These are phyloP conservation scores for Boletus semigastroideus DNA, from an alignment of 1,284 basidiomycete genomes.

Conservation along the genomic window DNA sequence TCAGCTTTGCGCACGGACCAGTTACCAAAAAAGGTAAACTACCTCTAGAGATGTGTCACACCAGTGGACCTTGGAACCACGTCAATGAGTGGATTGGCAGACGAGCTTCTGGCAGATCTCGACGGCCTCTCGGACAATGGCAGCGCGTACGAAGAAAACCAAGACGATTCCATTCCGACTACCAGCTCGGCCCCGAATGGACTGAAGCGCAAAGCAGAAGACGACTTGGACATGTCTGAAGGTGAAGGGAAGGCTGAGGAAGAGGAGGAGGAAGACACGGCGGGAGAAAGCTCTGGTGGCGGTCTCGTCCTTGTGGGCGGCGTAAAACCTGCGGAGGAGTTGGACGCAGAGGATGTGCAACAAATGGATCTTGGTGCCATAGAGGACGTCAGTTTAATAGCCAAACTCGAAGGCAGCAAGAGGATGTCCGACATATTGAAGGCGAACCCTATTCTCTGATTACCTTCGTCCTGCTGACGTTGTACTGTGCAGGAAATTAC, in stretches of 20 bases:
- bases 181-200: slow-evolving; percentile 38
- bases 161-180: slow-evolving; percentile 31
- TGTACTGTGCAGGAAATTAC: slow-evolving; percentile 72
- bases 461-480: background rate
- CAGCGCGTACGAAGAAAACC: slow-evolving; percentile 51
- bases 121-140: slow-evolving; percentile 72
- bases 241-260: slow-evolving; percentile 45
- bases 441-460: slow-evolving; percentile 42
- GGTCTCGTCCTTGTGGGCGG: slow-evolving; percentile 88
- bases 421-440: slow-evolving; percentile 83
- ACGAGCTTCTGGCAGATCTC: slow-evolving; percentile 87
- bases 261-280: slow-evolving; percentile 41
- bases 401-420: slow-evolving; percentile 85
- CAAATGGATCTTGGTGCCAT: slow-evolving; percentile 84
- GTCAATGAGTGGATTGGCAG: slow-evolving; percentile 73
- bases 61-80: background rate
- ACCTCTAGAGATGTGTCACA: background rate
- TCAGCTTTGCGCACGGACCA: background rate
- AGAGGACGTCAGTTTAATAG: slow-evolving; percentile 83
- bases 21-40: slow-evolving; percentile 13
- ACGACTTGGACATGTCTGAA: slow-evolving; percentile 52
- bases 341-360: slow-evolving; percentile 91
- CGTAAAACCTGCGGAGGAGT: slow-evolving; percentile 87
- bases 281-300: slow-evolving; percentile 43
- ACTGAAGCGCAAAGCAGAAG: slow-evolving; percentile 62